These are phyloP conservation scores for Botrytis elliptica DNA, from an alignment of 2,329 filamentous ascomycete genomes.

Conservation along the genomic window DNA sequence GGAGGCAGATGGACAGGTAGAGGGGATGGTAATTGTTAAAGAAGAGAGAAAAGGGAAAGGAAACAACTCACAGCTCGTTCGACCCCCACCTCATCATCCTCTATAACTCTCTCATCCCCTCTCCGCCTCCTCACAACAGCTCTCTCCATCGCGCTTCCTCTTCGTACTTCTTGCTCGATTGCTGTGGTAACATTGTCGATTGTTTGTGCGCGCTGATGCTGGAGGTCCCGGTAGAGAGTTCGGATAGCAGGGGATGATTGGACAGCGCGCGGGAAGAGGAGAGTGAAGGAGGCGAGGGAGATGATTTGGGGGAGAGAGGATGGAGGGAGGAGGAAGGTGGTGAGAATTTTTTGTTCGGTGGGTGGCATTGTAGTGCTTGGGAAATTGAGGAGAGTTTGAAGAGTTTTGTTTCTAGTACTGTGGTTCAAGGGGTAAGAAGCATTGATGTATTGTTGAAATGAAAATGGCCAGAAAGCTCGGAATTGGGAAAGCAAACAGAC, in stretches of 20 bases:
- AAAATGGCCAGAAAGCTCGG: not conserved
- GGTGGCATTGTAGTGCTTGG: slow-evolving; percentile 57
- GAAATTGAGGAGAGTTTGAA: too few species aligned
- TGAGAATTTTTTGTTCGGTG: slow-evolving; percentile 71
- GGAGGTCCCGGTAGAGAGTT: slow-evolving; percentile 72
- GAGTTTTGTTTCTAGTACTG: not conserved
- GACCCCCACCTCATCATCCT: slow-evolving; percentile 63
- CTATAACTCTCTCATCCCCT: slow-evolving; percentile 53
- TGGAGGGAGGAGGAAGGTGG: slow-evolving; percentile 75
- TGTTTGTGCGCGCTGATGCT: slow-evolving; percentile 67
- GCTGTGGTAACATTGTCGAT: slow-evolving; percentile 66
- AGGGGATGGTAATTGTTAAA: not conserved
- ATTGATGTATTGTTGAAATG: not conserved
- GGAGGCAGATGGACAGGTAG: not conserved
- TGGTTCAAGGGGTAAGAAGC: not conserved
- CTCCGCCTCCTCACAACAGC: slow-evolving; percentile 55
- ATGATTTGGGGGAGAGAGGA: slow-evolving; percentile 71
- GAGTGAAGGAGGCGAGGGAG: slow-evolving; percentile 71
- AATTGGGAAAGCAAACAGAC: not conserved
- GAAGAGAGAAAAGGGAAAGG: not conserved
- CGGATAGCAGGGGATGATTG: slow-evolving; percentile 37
- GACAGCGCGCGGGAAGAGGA: slow-evolving; percentile 66
- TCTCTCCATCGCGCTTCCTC: slow-evolving; percentile 57
- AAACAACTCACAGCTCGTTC: slow-evolving; percentile 52
- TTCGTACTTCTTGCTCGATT: slow-evolving; percentile 63